Conservation (phyloP, 352 stramenopile genomes). For the Phytophthora boehmeriae region DNA sequence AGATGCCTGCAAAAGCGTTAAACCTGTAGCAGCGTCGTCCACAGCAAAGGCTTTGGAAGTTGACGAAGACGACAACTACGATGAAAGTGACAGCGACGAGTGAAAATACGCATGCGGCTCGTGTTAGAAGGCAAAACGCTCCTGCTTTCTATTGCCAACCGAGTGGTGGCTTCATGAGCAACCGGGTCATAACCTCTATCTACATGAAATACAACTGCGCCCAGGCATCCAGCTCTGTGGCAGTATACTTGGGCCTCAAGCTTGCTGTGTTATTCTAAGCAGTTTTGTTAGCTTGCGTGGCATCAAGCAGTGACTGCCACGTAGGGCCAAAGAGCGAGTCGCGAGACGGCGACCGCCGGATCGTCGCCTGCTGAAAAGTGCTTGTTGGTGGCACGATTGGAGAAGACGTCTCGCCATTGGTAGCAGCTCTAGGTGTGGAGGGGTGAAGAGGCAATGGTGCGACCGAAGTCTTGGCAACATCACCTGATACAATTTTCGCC, state of each 20-base stretch:
- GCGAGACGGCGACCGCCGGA: slow-evolving; percentile 70
- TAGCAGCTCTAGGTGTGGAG: slow-evolving; percentile 8
- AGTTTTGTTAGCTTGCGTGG: slow-evolving; percentile 23
- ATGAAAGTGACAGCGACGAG: slow-evolving; percentile 72
- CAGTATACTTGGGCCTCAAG: slow-evolving; percentile 9
- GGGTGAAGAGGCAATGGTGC: slow-evolving; percentile 26
- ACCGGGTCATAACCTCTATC: slow-evolving; percentile 28
- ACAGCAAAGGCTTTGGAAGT: slow-evolving; percentile 35
- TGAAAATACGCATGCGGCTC: slow-evolving; percentile 2
- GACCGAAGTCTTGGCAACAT: slow-evolving; percentile 15
- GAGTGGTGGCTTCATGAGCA: slow-evolving; percentile 19
- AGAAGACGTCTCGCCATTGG: slow-evolving; percentile 13
- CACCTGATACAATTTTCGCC: slow-evolving; percentile 6
- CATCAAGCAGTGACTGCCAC: slow-evolving; percentile 64
- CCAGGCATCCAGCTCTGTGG: slow-evolving; percentile 20
- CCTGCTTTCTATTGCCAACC: slow-evolving; percentile 35
- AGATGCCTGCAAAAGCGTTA: neutral
- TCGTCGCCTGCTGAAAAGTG: slow-evolving; percentile 32
- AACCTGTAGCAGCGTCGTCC: slow-evolving; percentile 1
- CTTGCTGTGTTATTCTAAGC: slow-evolving; percentile 21
- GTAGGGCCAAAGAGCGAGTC: slow-evolving; percentile 74
- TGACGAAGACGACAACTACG: slow-evolving; percentile 76
- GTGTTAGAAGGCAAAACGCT: slow-evolving; percentile 6
- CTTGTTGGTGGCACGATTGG: slow-evolving; percentile 13
- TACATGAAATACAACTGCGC: slow-evolving; percentile 33